Evolutionary conservation across 306 rosid species (phyloP).

Genomic region (Trichosanthes cucumerina): DNA sequence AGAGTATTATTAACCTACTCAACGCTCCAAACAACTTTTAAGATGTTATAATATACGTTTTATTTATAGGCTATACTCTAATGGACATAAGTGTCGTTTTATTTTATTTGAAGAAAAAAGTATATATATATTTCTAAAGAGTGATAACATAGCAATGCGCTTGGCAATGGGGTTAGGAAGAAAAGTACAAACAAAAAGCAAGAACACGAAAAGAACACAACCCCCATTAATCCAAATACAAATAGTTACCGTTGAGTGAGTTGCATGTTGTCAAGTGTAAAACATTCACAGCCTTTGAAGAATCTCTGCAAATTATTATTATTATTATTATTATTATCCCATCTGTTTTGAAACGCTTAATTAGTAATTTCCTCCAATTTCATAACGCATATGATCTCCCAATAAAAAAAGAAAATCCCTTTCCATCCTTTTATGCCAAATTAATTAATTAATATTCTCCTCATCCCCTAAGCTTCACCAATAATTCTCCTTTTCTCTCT

Average conservation of each 20-base stretch:
- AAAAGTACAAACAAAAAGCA: not conserved
- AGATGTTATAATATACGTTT: too few relatives aligned
- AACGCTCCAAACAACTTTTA: too few relatives aligned
- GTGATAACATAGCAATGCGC: too few relatives aligned
- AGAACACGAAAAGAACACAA: not conserved
- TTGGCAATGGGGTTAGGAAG: too few relatives aligned
- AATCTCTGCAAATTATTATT: not conserved
- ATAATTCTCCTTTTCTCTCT: not conserved
- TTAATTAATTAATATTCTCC: not conserved
- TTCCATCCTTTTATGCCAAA: too few relatives aligned
- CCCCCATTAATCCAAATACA: not conserved
- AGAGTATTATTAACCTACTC: too few relatives aligned
- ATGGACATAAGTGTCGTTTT: too few relatives aligned
- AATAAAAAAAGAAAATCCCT: not conserved
- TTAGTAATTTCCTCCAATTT: not conserved
- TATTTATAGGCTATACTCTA: too few relatives aligned
- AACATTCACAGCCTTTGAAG: not conserved
- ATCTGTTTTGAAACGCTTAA: not conserved
- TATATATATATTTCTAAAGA: too few relatives aligned
- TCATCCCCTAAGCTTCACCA: not conserved
- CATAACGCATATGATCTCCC: not conserved
- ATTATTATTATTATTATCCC: not conserved
- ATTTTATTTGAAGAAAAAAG: too few relatives aligned
- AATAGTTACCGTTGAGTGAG: not conserved
- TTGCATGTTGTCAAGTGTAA: conserved; percentile 10